phyloP scores from a whole-genome alignment of 805 yeast species.

The Myxozyma udenii region DNA sequence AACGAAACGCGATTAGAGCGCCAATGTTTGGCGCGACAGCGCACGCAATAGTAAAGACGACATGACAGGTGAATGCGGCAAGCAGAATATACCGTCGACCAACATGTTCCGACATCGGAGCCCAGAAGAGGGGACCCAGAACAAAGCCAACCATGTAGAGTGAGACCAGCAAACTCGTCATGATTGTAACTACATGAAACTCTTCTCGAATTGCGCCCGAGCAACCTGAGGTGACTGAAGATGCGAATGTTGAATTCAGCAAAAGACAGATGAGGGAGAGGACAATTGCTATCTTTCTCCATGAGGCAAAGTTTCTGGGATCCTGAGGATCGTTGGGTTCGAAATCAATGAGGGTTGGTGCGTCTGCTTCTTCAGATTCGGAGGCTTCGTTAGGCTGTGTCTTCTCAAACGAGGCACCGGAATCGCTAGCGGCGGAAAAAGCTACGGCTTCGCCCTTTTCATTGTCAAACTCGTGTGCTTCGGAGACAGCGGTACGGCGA shows the following conservation, averaged over 20 bases:
- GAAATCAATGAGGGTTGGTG: conserved; percentile 23
- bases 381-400: neutral
- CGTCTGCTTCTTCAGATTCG: conserved; percentile 2
- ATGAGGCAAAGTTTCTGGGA: conserved; percentile 18
- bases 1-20: conserved; percentile 50
- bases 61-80: conserved; percentile 46
- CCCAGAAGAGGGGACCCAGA: conserved; percentile 83
- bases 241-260: conserved; percentile 22
- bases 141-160: conserved; percentile 72
- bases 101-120: conserved; percentile 72
- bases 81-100: conserved; percentile 58
- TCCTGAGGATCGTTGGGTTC: conserved; percentile 22
- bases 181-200: conserved; percentile 45
- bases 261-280: conserved; percentile 5
- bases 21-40: conserved; percentile 51
- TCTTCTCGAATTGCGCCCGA: conserved; percentile 42
- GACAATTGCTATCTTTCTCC: conserved; percentile 7
- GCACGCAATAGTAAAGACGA: conserved; percentile 78
- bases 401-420: neutral
- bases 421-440: neutral
- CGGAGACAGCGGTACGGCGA: neutral
- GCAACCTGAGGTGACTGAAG: conserved; percentile 25
- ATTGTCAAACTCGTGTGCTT: neutral
- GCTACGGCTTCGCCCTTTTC: neutral
- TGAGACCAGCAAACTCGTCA: conserved; percentile 51